Percentiles rank a stretch among this genome's conserved stretches.
These are phyloP conservation scores for Dactylellina leptospora DNA, from an alignment of 2,329 filamentous ascomycete species.

Conservation along the genomic window DNA sequence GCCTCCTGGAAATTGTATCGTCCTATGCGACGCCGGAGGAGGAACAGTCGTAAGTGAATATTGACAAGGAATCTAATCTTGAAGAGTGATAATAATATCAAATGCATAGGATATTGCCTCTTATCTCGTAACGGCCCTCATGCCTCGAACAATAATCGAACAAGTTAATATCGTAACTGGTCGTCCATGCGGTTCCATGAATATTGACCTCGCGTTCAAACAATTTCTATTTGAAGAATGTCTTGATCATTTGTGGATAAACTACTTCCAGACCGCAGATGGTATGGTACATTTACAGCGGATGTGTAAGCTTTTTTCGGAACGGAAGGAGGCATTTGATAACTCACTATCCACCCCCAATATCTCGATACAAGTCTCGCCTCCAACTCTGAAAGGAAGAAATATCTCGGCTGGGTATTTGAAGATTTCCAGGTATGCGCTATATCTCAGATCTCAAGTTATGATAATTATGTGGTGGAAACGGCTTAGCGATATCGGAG, in stretches of 20 bases:
- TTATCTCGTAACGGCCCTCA: constrained; percentile 21
- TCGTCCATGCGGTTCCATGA: constrained; percentile 39
- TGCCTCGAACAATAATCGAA: constrained; percentile 23
- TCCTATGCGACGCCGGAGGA: constrained; percentile 45
- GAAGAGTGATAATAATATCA: background rate
- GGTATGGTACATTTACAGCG: constrained; percentile 28
- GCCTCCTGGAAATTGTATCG: constrained; percentile 34
- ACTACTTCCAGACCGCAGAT: constrained; percentile 13
- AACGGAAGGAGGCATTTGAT: constrained; percentile 44
- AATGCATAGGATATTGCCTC: constrained; percentile 34
- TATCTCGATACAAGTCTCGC: constrained; percentile 34
- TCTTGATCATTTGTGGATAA: constrained; percentile 9
- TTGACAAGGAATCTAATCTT: too few species aligned
- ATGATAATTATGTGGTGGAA: too few species aligned
- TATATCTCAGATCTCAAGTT: background rate
- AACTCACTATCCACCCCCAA: constrained; percentile 21
- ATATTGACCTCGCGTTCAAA: constrained; percentile 41
- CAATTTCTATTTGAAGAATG: constrained; percentile 35
- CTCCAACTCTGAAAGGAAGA: constrained; percentile 3
- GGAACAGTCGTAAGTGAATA: constrained; percentile 45
- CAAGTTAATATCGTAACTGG: constrained; percentile 44
- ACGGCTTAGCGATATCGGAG: too few species aligned
- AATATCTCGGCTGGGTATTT: constrained; percentile 31
- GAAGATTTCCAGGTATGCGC: constrained; percentile 24
- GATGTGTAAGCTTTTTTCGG: constrained; percentile 40